phyloP scores from a whole-genome alignment of 73 alveolate genomes.

The Breviolum minutum region DNA sequence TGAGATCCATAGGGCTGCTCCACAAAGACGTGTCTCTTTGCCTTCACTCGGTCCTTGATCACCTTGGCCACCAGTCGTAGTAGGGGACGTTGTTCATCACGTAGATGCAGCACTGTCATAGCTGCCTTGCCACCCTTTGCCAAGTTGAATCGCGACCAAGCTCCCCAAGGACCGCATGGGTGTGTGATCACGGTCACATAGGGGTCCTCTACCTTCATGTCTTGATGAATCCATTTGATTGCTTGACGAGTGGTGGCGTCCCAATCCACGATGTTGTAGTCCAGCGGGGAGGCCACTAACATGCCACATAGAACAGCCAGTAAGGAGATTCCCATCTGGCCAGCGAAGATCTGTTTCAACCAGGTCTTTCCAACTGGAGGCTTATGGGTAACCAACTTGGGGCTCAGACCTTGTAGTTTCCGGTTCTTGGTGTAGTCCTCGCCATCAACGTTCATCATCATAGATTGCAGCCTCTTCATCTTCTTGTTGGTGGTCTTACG shows the following conservation, averaged over 20 bases:
- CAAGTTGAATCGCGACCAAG: background rate
- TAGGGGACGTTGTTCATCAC: background rate
- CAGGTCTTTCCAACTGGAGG: conserved; percentile 11
- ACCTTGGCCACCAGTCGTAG: background rate
- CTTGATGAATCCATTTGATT: background rate
- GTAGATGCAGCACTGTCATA: background rate
- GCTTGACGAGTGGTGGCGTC: background rate
- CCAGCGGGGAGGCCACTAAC: background rate
- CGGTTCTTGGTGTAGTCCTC: too few relatives aligned
- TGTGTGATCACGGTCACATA: background rate
- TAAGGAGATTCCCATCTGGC: background rate
- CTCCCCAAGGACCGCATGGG: background rate
- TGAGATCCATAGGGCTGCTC: background rate
- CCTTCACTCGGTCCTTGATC: background rate
- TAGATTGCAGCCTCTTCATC: background rate
- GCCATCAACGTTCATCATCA: background rate
- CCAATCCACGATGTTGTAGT: background rate
- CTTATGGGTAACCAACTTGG: background rate
- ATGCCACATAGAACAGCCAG: background rate
- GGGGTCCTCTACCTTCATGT: conserved; percentile 22
- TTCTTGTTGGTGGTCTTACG: conserved; percentile 7
- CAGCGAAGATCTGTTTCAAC: background rate
- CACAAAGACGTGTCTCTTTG: background rate
- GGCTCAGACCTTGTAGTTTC: background rate
- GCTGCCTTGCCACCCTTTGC: background rate